These are phyloP conservation scores for Lunularia cruciata DNA, from an alignment of 225 moss, liverwort and hornwort species.

Conservation along the genomic window DNA sequence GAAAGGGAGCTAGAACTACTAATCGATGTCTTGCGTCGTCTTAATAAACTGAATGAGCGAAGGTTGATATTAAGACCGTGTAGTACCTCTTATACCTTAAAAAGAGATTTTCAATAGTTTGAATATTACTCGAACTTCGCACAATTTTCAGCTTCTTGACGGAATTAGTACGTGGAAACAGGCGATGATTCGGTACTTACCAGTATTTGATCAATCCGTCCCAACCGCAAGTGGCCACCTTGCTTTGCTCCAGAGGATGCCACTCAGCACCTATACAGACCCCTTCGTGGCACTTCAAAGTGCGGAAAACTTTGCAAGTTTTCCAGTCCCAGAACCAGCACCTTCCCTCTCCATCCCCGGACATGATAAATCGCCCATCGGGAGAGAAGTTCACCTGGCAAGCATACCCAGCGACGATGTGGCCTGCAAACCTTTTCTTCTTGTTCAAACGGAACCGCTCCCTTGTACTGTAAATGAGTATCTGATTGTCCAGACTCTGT, in stretches of 20 bases:
- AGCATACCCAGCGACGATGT: conserved; percentile 87
- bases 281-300: conserved; percentile 86
- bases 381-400: conserved; percentile 97
- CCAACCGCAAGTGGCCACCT: conserved; percentile 98
- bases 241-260: conserved; percentile 98
- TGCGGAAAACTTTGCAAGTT: conserved; percentile 94
- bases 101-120: too few relatives aligned
- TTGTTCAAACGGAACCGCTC: conserved; percentile 91
- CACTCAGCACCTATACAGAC: conserved; percentile 97
- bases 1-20: neutral
- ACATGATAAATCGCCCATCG: conserved; percentile 97
- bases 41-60: too few relatives aligned
- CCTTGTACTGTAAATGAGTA: conserved; percentile 93
- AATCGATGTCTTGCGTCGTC: neutral
- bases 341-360: conserved; percentile 95
- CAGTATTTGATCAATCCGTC: conserved; percentile 96
- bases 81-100: too few relatives aligned
- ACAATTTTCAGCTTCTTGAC: too few relatives aligned
- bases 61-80: too few relatives aligned
- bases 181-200: conserved; percentile 22
- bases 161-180: too few relatives aligned
- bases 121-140: too few relatives aligned
- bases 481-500: conserved; percentile 96
- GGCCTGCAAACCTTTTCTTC: conserved; percentile 94
- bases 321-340: conserved; percentile 99